Evolutionary conservation across 345 rosid genomes (phyloP).

Genomic region (Boechera retrofracta): DNA sequence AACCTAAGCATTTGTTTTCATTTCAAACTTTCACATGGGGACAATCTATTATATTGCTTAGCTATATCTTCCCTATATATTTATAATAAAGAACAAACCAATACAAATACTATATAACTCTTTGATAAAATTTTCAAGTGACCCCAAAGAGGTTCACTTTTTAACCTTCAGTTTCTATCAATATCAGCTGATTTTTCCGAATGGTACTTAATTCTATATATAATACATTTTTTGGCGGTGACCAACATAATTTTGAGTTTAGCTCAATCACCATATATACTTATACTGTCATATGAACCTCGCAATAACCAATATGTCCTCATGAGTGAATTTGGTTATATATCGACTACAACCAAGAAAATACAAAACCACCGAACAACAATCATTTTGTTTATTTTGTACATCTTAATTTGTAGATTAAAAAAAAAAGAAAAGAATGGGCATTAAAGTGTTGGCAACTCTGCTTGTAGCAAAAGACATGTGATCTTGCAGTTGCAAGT

Average conservation of each 20-base stretch:
- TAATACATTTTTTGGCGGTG: background rate
- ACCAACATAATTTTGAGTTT: background rate
- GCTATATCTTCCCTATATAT: background rate
- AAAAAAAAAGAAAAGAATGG: background rate
- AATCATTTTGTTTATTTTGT: background rate
- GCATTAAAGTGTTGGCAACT: conserved; percentile 30
- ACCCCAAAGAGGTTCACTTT: background rate
- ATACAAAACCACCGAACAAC: conserved; percentile 21
- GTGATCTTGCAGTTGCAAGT: conserved; percentile 36
- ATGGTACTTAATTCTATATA: background rate
- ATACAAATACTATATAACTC: background rate
- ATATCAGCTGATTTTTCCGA: background rate
- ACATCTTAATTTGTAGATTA: conserved; percentile 5
- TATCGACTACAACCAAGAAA: conserved; percentile 2
- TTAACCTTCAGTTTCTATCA: background rate
- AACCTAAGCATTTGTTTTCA: conserved; percentile 42
- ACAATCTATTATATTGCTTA: conserved; percentile 14
- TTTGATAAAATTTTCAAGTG: background rate
- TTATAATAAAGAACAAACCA: background rate
- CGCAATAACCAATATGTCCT: background rate
- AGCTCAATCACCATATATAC: background rate
- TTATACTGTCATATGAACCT: background rate
- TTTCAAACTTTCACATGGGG: conserved; percentile 39
- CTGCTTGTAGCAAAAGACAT: conserved; percentile 36
- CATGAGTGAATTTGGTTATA: background rate